These are phyloP conservation scores for Pugionium cornutum DNA, from an alignment of 345 rosid species.

Conservation along the genomic window DNA sequence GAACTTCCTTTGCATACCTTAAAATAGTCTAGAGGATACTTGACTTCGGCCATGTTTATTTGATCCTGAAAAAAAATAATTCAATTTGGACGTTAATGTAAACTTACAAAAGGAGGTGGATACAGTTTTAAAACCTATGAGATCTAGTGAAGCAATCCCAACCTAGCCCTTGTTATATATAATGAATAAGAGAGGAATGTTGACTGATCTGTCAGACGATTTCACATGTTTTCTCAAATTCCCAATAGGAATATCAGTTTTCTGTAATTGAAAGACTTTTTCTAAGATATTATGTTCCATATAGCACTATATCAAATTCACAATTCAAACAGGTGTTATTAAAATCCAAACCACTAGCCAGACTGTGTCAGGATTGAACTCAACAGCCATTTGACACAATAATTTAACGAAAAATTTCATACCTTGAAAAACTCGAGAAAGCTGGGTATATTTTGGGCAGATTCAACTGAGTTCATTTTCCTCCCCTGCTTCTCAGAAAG, in stretches of 20 bases:
- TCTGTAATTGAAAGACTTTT: no score
- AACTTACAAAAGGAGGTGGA: conserved; percentile 18
- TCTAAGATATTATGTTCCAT: neutral
- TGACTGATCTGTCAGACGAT: conserved; percentile 14
- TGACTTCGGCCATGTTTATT: conserved; percentile 84
- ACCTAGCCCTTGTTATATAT: neutral
- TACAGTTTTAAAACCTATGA: neutral
- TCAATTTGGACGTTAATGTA: conserved; percentile 10
- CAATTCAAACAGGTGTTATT: conserved; percentile 4
- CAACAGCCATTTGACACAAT: conserved; percentile 11
- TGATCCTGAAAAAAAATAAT: conserved; percentile 62
- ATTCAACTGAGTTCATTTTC: conserved; percentile 83
- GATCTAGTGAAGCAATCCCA: neutral
- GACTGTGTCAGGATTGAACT: conserved; percentile 2
- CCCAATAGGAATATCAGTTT: no score
- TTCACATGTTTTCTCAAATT: conserved; percentile 2
- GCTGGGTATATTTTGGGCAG: conserved; percentile 76
- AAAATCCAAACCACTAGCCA: conserved; percentile 19
- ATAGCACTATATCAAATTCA: conserved; percentile 3
- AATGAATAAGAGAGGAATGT: conserved; percentile 1
- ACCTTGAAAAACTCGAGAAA: conserved; percentile 82
- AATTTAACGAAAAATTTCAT: conserved; percentile 9
- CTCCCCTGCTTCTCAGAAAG: conserved; percentile 89
- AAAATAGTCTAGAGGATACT: conserved; percentile 85
- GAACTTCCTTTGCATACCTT: conserved; percentile 58